phyloP scores from a whole-genome alignment of 2,329 filamentous ascomycete species.

The Chalaropsis thielavioides region DNA sequence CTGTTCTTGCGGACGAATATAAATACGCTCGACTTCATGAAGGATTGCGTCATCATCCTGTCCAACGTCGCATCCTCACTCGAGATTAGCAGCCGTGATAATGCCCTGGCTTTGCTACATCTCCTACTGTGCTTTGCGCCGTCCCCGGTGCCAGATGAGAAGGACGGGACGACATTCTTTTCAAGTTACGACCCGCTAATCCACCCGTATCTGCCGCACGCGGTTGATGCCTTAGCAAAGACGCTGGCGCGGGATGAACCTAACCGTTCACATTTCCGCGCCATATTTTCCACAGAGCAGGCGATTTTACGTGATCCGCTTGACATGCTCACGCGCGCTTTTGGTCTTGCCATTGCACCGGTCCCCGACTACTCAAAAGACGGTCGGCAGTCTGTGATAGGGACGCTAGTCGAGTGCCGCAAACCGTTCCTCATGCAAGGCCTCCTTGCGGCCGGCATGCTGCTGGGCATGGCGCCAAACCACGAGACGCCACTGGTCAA shows the following conservation, averaged over 20 bases:
- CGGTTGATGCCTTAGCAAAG: constrained; percentile 82
- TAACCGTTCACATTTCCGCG: constrained; percentile 71
- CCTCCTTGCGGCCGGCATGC: constrained; percentile 75
- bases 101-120: constrained; percentile 72
- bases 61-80: constrained; percentile 76
- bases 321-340: constrained; percentile 74
- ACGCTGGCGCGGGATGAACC: constrained; percentile 85
- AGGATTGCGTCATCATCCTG: constrained; percentile 76
- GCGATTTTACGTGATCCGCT: constrained; percentile 44
- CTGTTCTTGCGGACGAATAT: constrained; percentile 67
- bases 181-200: constrained; percentile 63
- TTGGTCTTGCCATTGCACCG: constrained; percentile 72
- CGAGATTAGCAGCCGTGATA: constrained; percentile 71
- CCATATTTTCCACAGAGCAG: constrained; percentile 63
- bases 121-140: constrained; percentile 87
- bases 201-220: constrained; percentile 78
- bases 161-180: constrained; percentile 52
- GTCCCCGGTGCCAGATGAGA: constrained; percentile 47
- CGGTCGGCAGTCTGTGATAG: constrained; percentile 43
- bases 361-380: constrained; percentile 52
- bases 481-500: constrained; percentile 60
- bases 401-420: constrained; percentile 61
- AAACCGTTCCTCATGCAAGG: constrained; percentile 89
- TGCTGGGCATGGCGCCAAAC: constrained; percentile 58
- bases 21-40: constrained; percentile 94